Percentiles rank a stretch among this genome's conserved stretches.
Conservation (phyloP, 2,329 filamentous ascomycete species). For the Ophiostoma sp. region DNA sequence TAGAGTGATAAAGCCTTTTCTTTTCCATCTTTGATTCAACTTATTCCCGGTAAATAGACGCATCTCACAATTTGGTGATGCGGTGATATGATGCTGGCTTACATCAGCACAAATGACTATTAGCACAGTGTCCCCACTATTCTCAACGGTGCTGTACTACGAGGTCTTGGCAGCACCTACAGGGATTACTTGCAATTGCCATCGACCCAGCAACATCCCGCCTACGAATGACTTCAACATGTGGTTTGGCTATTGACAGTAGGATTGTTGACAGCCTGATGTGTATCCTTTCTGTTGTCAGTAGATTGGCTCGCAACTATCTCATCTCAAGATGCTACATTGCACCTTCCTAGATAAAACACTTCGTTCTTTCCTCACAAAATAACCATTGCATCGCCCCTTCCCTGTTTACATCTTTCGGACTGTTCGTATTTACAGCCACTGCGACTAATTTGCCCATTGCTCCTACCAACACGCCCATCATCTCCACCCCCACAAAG, state of each 20-base stretch:
- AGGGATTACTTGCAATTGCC: neutral
- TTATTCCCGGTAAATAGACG: too few species aligned
- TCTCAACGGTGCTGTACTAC: neutral
- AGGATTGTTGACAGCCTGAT: neutral
- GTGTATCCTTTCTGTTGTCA: neutral
- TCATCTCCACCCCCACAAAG: neutral
- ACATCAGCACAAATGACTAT: too few species aligned
- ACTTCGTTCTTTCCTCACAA: neutral
- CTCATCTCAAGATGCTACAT: too few species aligned
- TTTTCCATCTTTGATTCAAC: too few species aligned
- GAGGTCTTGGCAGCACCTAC: neutral
- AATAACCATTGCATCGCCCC: neutral
- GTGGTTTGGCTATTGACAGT: neutral
- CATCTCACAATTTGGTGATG: too few species aligned
- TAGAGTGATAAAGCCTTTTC: too few species aligned
- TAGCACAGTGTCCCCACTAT: neutral
- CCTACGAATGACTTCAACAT: neutral
- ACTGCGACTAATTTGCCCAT: neutral
- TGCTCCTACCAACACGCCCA: neutral
- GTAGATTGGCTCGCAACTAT: neutral
- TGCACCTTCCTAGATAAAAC: neutral
- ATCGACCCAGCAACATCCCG: conserved; percentile 11
- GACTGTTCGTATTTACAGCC: neutral
- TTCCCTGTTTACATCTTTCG: neutral
- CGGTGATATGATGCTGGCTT: too few species aligned